Evolutionary conservation across 768 basidiomycete species (phyloP).

Genomic region (Pleurotus giganteus): DNA sequence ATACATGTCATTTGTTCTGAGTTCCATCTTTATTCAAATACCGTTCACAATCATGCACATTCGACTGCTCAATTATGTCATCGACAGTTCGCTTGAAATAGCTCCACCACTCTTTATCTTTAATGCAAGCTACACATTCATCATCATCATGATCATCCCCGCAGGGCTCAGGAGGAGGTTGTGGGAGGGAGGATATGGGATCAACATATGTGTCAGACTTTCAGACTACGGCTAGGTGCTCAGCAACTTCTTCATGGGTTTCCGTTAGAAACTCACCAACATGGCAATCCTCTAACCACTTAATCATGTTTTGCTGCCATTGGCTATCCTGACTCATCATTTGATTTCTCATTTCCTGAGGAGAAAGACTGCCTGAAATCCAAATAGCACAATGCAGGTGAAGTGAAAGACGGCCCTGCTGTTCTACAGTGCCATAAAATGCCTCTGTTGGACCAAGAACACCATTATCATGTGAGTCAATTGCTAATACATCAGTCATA

Average conservation of each 20-base stretch:
- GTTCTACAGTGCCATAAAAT: not conserved
- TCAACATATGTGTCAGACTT: conserved; percentile 14
- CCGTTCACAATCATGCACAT: conserved; percentile 24
- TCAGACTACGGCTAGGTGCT: not conserved
- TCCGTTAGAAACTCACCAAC: conserved; percentile 28
- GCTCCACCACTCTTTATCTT: conserved; percentile 11
- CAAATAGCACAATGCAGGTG: no score
- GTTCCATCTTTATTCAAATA: conserved; percentile 15
- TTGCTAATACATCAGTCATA: not conserved
- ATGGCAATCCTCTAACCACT: conserved; percentile 30
- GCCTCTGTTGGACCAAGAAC: not conserved
- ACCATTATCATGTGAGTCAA: not conserved
- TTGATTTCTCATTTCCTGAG: not conserved
- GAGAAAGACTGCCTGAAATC: not conserved
- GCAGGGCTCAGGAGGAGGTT: conserved; percentile 16
- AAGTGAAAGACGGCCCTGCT: not conserved
- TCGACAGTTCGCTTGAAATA: conserved; percentile 20
- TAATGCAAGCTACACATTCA: conserved; percentile 20
- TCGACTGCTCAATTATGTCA: conserved; percentile 24
- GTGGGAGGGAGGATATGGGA: conserved; percentile 22
- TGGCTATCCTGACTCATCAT: not conserved
- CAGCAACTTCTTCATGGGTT: conserved; percentile 15
- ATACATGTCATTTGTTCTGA: conserved; percentile 10
- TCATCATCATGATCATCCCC: conserved; percentile 10
- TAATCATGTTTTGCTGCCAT: conserved; percentile 20